phyloP scores from a whole-genome alignment of 306 rosid species.

The Carpinus viminea region DNA sequence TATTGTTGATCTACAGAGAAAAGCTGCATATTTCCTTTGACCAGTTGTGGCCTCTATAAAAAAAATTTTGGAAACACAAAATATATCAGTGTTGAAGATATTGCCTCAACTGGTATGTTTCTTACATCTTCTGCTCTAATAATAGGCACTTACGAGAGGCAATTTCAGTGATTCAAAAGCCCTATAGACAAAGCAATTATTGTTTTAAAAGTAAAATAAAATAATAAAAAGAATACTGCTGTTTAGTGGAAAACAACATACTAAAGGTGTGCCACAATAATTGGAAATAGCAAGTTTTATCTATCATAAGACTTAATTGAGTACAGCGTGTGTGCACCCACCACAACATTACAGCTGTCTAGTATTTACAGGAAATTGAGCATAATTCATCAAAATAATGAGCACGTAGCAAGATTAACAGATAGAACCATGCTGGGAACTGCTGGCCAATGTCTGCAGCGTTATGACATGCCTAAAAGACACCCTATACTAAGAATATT shows the following conservation, averaged over 20 bases:
- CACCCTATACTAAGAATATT: neutral
- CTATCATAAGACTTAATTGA: conserved; percentile 1
- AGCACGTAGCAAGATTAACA: neutral
- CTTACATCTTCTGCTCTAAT: neutral
- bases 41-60: conserved; percentile 74
- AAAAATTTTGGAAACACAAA: conserved; percentile 19
- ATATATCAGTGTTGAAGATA: neutral
- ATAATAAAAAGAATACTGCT: neutral
- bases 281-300: neutral
- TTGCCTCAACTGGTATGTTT: neutral
- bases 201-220: neutral
- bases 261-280: neutral
- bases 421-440: neutral
- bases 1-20: conserved; percentile 78
- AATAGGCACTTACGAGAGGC: neutral
- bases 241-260: neutral
- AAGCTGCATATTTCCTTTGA: conserved; percentile 85
- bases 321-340: neutral
- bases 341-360: neutral
- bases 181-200: neutral
- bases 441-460: neutral
- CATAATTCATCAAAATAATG: neutral
- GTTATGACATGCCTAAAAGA: neutral
- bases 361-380: neutral
- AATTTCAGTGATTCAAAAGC: neutral